Conservation (phyloP, 2,329 filamentous ascomycete genomes). For the Xylaria sp. region DNA sequence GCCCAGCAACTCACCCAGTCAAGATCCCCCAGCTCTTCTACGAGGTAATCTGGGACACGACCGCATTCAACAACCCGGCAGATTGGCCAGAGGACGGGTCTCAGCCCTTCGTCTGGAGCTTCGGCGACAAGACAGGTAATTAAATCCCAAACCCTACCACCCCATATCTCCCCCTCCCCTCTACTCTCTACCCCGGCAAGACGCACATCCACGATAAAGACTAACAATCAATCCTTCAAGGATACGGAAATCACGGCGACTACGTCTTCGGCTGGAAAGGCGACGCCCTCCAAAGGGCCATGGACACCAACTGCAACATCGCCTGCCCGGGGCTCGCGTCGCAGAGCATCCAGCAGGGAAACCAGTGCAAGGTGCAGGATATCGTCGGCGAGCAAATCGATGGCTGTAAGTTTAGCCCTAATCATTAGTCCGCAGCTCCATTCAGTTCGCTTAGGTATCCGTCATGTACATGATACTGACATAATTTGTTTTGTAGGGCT, state of each 20-base stretch:
- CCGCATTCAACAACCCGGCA: constrained; percentile 43
- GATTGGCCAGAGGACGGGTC: constrained; percentile 47
- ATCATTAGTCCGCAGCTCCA: not conserved
- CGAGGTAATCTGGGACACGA: constrained; percentile 65
- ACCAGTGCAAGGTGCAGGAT: constrained; percentile 34
- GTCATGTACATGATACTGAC: constrained; percentile 8
- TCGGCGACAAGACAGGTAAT: constrained; percentile 35
- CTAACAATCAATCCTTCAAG: not conserved
- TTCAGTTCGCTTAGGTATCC: not conserved
- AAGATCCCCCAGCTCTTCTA: constrained; percentile 70
- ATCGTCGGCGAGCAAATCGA: constrained; percentile 33
- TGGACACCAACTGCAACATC: constrained; percentile 38
- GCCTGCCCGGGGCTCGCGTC: constrained; percentile 30
- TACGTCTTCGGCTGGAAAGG: constrained; percentile 41
- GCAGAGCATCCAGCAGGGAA: constrained; percentile 34
- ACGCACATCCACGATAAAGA: not conserved
- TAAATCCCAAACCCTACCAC: not conserved
- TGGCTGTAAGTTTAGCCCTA: constrained; percentile 32
- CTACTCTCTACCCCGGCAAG: too few relatives aligned
- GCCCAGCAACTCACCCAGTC: constrained; percentile 62
- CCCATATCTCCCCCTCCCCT: not conserved
- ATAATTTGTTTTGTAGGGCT: constrained; percentile 25
- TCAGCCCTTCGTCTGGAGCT: constrained; percentile 43
- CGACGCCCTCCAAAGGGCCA: constrained; percentile 36
- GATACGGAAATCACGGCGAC: constrained; percentile 38